phyloP scores from a whole-genome alignment of 768 basidiomycete species.

The Stropharia rugosoannulata region DNA sequence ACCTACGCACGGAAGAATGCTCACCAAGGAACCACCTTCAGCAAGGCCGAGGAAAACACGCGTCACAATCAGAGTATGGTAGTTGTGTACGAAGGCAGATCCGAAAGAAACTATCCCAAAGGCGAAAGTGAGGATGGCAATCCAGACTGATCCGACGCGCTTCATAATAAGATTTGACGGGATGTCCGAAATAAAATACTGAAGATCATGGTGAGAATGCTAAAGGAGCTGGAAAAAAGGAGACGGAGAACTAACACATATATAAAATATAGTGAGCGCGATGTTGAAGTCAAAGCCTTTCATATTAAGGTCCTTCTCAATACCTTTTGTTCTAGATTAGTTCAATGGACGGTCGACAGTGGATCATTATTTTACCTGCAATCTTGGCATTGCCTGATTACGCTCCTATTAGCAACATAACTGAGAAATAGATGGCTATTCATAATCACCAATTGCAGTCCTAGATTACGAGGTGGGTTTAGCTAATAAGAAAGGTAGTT shows the following conservation, averaged over 20 bases:
- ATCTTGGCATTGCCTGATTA: conserved; percentile 21
- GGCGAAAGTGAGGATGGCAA: conserved; percentile 34
- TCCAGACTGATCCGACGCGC: conserved; percentile 36
- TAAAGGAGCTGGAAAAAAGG: neutral
- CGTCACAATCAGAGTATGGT: conserved; percentile 32
- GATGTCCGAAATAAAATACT: conserved; percentile 38
- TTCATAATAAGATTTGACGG: conserved; percentile 44
- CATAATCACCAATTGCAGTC: conserved; percentile 19
- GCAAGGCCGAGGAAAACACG: conserved; percentile 40
- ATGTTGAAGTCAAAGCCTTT: conserved; percentile 40
- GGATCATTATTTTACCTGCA: conserved; percentile 12
- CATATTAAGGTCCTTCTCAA: conserved; percentile 42
- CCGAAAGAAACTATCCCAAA: conserved; percentile 38
- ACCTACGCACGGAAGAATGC: conserved; percentile 1
- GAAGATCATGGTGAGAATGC: neutral
- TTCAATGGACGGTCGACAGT: neutral
- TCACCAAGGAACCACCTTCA: conserved; percentile 42
- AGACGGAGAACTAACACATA: conserved; percentile 25
- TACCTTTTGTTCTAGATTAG: conserved; percentile 15
- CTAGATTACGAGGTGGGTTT: conserved; percentile 2
- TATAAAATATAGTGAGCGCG: conserved; percentile 40
- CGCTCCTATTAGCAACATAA: neutral
- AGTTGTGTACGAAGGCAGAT: conserved; percentile 38
- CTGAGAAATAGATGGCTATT: neutral
- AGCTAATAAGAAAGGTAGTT: neutral